phyloP scores from a whole-genome alignment of 192 early-diverging fungal species.

The Coemansia biformis region DNA sequence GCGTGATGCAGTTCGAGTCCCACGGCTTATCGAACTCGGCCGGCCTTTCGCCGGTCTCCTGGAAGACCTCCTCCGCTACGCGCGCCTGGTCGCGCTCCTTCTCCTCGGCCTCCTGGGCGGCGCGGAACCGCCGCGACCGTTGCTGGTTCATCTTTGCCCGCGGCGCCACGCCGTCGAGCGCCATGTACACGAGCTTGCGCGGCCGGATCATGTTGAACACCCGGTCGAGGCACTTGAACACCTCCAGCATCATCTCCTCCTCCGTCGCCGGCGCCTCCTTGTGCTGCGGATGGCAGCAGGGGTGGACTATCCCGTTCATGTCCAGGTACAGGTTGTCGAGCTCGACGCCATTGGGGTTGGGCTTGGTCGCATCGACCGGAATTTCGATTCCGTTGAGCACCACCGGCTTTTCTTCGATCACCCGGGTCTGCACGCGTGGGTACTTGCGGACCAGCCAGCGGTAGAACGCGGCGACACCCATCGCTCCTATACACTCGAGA shows the following conservation, averaged over 20 bases:
- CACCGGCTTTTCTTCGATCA: conserved; percentile 65
- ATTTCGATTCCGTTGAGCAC: conserved; percentile 66
- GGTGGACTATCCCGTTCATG: conserved; percentile 96
- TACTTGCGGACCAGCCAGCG: conserved; percentile 76
- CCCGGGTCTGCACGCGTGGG: conserved; percentile 61
- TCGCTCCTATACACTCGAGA: conserved; percentile 17
- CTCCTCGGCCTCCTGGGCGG: conserved; percentile 68
- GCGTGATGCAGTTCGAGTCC: conserved; percentile 98
- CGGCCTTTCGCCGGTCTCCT: conserved; percentile 50
- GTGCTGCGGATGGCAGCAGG: conserved; percentile 68
- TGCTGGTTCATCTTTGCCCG: conserved; percentile 99
- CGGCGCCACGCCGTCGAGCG: conserved; percentile 98
- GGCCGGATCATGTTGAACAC: conserved; percentile 91
- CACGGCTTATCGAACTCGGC: conserved; percentile 59
- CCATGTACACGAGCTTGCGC: conserved; percentile 94
- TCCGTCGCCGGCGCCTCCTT: conserved; percentile 68
- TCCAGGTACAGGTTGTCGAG: conserved; percentile 98
- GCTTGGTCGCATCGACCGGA: conserved; percentile 79
- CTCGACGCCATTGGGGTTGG: conserved; percentile 87
- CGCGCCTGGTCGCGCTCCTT: conserved; percentile 23
- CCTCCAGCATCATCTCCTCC: conserved; percentile 92
- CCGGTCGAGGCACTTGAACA: conserved; percentile 95
- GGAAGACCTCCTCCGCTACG: conserved; percentile 50
- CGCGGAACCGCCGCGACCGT: conserved; percentile 92
- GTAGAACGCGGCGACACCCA: conserved; percentile 81